phyloP scores from a whole-genome alignment of 2,329 filamentous ascomycete species.

The Botrytis fragariae region DNA sequence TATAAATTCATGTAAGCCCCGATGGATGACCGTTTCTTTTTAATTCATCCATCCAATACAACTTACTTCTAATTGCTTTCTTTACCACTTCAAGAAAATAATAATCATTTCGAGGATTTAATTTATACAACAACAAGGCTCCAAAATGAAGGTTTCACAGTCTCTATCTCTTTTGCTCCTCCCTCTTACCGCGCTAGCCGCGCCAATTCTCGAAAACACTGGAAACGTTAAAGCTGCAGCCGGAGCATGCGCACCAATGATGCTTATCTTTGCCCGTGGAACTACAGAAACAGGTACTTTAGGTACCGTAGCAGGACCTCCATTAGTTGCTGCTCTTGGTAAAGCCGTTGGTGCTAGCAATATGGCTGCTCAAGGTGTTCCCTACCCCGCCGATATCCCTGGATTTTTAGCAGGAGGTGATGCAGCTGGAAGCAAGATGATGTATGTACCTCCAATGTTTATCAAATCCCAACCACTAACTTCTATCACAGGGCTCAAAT shows the following conservation, averaged over 20 bases:
- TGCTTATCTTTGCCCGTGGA: conserved; percentile 33
- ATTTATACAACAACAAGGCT: not conserved
- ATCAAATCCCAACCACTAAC: not conserved
- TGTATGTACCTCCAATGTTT: conserved; percentile 34
- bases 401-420: conserved; percentile 50
- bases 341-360: conserved; percentile 41
- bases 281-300: conserved; percentile 28
- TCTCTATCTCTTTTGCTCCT: conserved; percentile 3
- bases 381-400: conserved; percentile 47
- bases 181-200: not conserved
- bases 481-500: conserved; percentile 23
- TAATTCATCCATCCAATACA: not conserved
- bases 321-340: conserved; percentile 32
- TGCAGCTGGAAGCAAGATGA: conserved; percentile 43
- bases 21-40: not conserved
- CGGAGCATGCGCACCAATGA: conserved; percentile 29
- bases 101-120: not conserved
- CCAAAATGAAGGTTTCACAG: not conserved
- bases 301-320: conserved; percentile 32
- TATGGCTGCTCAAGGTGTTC: conserved; percentile 51
- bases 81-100: not conserved
- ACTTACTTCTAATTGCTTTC: not conserved
- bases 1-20: conserved; percentile 4
- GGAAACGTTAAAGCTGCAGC: conserved; percentile 3
- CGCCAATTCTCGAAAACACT: not conserved